phyloP scores from a whole-genome alignment of 441 rosid genomes.

The Metrosideros polymorpha region DNA sequence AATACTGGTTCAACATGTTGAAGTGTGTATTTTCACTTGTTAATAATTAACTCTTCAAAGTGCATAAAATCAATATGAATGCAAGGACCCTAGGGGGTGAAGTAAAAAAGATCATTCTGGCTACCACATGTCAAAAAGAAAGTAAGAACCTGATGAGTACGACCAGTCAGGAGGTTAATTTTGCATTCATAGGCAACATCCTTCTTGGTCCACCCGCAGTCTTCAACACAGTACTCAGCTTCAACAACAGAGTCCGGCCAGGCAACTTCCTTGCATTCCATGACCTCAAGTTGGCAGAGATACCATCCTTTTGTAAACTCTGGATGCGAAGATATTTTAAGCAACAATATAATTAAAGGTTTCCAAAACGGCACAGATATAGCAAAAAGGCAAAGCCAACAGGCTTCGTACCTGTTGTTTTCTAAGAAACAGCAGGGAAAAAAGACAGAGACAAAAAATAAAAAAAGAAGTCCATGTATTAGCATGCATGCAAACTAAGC shows the following conservation, averaged over 20 bases:
- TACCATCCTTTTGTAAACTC: constrained; percentile 64
- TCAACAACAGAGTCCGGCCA: constrained; percentile 56
- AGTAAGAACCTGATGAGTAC: constrained; percentile 72
- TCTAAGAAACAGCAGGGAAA: neutral
- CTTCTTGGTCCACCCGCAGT: constrained; percentile 52
- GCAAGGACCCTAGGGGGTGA: neutral
- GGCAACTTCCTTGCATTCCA: constrained; percentile 66
- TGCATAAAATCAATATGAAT: neutral
- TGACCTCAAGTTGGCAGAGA: constrained; percentile 73
- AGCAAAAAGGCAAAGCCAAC: neutral
- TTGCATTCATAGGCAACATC: constrained; percentile 71
- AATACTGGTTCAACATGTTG: neutral
- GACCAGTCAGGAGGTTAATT: constrained; percentile 84
- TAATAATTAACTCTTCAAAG: neutral
- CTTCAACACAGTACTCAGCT: constrained; percentile 42
- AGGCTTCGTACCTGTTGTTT: neutral
- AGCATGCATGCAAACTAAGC: neutral
- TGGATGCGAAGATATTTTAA: constrained; percentile 18
- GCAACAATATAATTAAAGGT: constrained; percentile 3
- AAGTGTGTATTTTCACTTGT: neutral
- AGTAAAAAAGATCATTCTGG: neutral
- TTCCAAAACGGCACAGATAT: neutral
- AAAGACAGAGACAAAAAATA: neutral
- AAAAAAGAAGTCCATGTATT: neutral
- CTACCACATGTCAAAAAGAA: neutral